Percentiles rank a stretch among this genome's conserved stretches.
phyloP scores from a whole-genome alignment of 2,329 filamentous ascomycete genomes.

The Hypoxylon sp. region DNA sequence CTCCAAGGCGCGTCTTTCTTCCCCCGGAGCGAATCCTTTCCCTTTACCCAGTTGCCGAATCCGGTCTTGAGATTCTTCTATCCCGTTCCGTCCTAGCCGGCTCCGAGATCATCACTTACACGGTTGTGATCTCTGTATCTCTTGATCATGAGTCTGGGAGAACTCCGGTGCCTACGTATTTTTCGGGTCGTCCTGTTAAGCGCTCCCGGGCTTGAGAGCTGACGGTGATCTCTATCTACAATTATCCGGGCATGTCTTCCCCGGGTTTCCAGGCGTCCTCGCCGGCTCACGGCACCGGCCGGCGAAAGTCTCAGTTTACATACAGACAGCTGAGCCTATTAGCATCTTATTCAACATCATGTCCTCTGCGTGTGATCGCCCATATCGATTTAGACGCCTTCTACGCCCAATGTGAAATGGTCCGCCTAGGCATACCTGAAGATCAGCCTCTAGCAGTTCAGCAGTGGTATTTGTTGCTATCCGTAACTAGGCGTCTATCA shows the following conservation, averaged over 20 bases:
- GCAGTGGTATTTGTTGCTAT: slow-evolving; percentile 75
- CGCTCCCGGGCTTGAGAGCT: slow-evolving; percentile 19
- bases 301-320: slow-evolving; percentile 78
- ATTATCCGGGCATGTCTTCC: slow-evolving; percentile 33
- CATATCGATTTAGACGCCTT: slow-evolving; percentile 98
- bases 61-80: slow-evolving; percentile 11
- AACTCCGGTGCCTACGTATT: slow-evolving; percentile 11
- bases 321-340: slow-evolving; percentile 85
- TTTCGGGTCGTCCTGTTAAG: slow-evolving; percentile 4
- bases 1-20: slow-evolving; percentile 15
- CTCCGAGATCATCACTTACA: slow-evolving; percentile 18
- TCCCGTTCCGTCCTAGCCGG: slow-evolving; percentile 11
- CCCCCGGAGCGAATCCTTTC: slow-evolving; percentile 12
- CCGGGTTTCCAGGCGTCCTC: slow-evolving; percentile 54
- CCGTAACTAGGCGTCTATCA: slow-evolving; percentile 3
- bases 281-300: slow-evolving; percentile 51
- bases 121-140: slow-evolving; percentile 15
- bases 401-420: slow-evolving; percentile 96
- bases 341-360: slow-evolving; percentile 75
- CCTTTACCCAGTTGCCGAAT: slow-evolving; percentile 17
- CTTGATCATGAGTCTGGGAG: slow-evolving; percentile 30
- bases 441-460: slow-evolving; percentile 90
- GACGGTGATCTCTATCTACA: slow-evolving; percentile 6
- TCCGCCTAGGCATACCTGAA: slow-evolving; percentile 79
- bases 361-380: slow-evolving; percentile 86